Evolutionary conservation across 495 filamentous ascomycete genomes (phyloP), one percentile per base, ranked within the genome.

Genomic region (Xylaria grammica): DNA sequence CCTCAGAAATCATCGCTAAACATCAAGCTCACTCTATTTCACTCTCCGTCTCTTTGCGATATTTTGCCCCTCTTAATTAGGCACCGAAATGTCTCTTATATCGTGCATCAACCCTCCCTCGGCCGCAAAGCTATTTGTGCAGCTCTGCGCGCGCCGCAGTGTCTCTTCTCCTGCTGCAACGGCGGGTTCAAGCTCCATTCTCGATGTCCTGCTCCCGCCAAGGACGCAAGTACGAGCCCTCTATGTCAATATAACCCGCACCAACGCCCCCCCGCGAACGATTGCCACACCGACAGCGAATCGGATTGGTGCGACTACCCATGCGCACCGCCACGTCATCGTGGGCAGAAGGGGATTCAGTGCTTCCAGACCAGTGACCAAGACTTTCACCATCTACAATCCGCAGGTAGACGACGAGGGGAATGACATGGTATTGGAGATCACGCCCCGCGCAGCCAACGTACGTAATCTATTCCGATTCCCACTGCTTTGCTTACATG

Each of bases 391-490:
- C 34, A 67, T 87, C 24, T 73, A 79, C 66, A 93, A 94, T 71
- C 90, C 90, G 0, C 82, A 86, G 60, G 81, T 82, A 38, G 88
- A 89, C 72, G 90, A 93, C 8, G 85, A 92, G 45, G 94, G 94
- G n/a, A 89, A 93, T 42, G 81, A 89, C 42, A 91, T 97, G 86
- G 79, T 78, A 68, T 82, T 97, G 29, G 85, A 86, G 56, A 94
- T 97, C 57, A 95, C 93, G 1, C 84, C 88, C 19, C 84, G 93
- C 45, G 95, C 95, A 26, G 84, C 90, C 32, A 86, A 90, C 75
- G 92, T 94, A 84, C 62, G 85, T 80, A 59, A 1, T 62, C 38
- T 65, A 19, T 20, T 24, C 11, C 22, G 29, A 32, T 57, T 9
- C 32, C 50, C 32, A 59, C 40, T 19, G 48, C 45, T 62, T 44